Evolutionary conservation across 1,284 basidiomycete genomes (phyloP), one percentile per base, ranked within the genome.

Genomic region (Leccinum subrobustum): DNA sequence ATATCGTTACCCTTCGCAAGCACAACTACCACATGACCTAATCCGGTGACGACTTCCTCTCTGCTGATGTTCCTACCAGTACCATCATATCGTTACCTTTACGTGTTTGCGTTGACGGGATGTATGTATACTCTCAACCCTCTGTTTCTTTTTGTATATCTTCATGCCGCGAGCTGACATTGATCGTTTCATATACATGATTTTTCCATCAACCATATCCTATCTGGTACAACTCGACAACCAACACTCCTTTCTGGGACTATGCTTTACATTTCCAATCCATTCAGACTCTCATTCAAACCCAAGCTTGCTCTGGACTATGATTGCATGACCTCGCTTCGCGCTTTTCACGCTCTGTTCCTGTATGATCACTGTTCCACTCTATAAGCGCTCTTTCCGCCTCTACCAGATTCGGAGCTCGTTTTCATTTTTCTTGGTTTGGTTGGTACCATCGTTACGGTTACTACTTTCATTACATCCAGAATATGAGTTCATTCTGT

Each of bases 1-100:
- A 3, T 92, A 92, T 72, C 84, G 91, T 42, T 93, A 93, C 73
- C 91, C 91, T 8, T 91, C 89, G 12, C 83, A 81, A 63, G 86
- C 89, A 64, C 85, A 88, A 62, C 67, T 80, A 76, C 58, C 75
- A 83, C 6, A 66, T 62, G 85, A 87, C 70, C 76, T 88, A 52
- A 65, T 88, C 61, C 82, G 82, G 69, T 87, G 72, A 70, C 58
- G 48, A 57, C 16, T 29, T 47, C 29, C 52, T 42, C 12, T 27
- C n/a, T 57, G 33, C 29, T 29, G 29, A 29, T 42, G 53, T 63
- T 55, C 42, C 52, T 60, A 44, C 52, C 59, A 44, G 33, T 57
- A 58, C 56, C 55, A 58, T 48, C 18, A 23, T 60, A 58, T 56
- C 42, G 16, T 60, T 61, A 56, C 35, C 33, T 60, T 20, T 39